Percentiles rank a stretch among this genome's conserved stretches.
Evolutionary conservation across 768 basidiomycete genomes (phyloP).

Genomic region (Rhodotorula babjevae): DNA sequence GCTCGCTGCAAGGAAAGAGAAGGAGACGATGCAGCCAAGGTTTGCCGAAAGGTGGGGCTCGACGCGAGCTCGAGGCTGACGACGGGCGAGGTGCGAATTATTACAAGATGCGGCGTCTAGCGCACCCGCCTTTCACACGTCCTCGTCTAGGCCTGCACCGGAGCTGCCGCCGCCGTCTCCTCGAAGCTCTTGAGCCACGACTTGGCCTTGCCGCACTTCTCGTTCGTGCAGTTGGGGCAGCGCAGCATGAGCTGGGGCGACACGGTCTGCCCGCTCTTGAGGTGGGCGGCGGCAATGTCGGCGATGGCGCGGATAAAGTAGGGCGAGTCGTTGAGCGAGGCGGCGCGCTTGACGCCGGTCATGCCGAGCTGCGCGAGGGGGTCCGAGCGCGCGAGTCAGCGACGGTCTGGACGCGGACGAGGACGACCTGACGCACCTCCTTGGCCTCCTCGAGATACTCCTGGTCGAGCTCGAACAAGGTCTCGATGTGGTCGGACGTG

Average conservation of each 20-base stretch:
- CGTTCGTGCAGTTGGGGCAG: constrained; percentile 90
- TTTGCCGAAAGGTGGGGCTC: too few relatives aligned
- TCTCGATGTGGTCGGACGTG: constrained; percentile 98
- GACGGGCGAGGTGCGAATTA: too few relatives aligned
- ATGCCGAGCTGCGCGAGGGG: constrained; percentile 66
- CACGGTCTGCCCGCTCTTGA: constrained; percentile 45
- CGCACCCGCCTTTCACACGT: too few relatives aligned
- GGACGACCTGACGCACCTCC: constrained; percentile 72
- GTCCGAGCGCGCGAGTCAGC: neutral
- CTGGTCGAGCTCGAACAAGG: constrained; percentile 88
- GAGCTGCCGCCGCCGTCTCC: neutral
- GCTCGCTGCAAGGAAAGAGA: too few relatives aligned
- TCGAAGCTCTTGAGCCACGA: constrained; percentile 61
- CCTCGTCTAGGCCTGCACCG: too few relatives aligned
- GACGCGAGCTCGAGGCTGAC: too few relatives aligned
- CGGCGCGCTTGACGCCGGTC: constrained; percentile 72
- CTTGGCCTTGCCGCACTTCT: constrained; percentile 79
- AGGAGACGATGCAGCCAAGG: too few relatives aligned
- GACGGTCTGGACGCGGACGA: too few relatives aligned
- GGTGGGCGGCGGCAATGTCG: constrained; percentile 77
- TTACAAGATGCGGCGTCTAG: too few relatives aligned
- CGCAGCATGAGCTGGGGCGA: constrained; percentile 70
- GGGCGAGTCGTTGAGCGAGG: constrained; percentile 89
- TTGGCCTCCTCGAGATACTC: constrained; percentile 87
- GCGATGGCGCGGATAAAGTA: constrained; percentile 92